These are phyloP conservation scores for Cydonia oblonga DNA, from an alignment of 331 rosid genomes.

Conservation along the genomic window DNA sequence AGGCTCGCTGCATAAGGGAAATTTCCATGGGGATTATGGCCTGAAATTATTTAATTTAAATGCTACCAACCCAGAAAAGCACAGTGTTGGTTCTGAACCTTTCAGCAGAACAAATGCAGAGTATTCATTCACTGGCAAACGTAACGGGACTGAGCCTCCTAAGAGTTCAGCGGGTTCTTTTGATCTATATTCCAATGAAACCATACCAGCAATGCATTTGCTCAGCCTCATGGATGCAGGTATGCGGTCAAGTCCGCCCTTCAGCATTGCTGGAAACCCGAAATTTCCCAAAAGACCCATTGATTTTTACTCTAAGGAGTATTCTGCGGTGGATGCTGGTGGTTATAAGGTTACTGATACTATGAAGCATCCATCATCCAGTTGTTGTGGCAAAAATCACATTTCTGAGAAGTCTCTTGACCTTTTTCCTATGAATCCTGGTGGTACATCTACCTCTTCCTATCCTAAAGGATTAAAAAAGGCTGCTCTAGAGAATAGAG, in stretches of 20 bases:
- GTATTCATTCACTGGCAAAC: constrained; percentile 38
- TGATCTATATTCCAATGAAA: constrained; percentile 78
- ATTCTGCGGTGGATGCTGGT: constrained; percentile 33
- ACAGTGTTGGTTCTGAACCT: constrained; percentile 32
- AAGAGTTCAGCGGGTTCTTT: constrained; percentile 44
- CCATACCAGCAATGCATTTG: constrained; percentile 97
- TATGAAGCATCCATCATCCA: constrained; percentile 36
- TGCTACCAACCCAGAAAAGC: constrained; percentile 35
- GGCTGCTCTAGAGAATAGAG: constrained; percentile 28
- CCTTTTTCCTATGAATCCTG: constrained; percentile 37
- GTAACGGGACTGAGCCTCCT: constrained; percentile 42
- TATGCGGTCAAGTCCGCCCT: constrained; percentile 55
- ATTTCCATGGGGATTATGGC: constrained; percentile 35
- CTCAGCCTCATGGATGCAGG: constrained; percentile 97
- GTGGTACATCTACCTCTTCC: constrained; percentile 47
- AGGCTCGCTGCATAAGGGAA: constrained; percentile 37
- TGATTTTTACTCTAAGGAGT: constrained; percentile 40
- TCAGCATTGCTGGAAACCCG: constrained; percentile 36
- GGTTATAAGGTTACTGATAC: constrained; percentile 34
- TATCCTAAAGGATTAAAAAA: constrained; percentile 26
- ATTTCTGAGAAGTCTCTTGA: constrained; percentile 44
- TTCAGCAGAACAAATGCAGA: constrained; percentile 48
- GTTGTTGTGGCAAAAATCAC: constrained; percentile 27
- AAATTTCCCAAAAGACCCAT: constrained; percentile 41
- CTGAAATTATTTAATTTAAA: constrained; percentile 35